Base-by-base conservation (phyloP, 2,329 filamentous ascomycete genomes). In the Fusarium foetens region DNA sequence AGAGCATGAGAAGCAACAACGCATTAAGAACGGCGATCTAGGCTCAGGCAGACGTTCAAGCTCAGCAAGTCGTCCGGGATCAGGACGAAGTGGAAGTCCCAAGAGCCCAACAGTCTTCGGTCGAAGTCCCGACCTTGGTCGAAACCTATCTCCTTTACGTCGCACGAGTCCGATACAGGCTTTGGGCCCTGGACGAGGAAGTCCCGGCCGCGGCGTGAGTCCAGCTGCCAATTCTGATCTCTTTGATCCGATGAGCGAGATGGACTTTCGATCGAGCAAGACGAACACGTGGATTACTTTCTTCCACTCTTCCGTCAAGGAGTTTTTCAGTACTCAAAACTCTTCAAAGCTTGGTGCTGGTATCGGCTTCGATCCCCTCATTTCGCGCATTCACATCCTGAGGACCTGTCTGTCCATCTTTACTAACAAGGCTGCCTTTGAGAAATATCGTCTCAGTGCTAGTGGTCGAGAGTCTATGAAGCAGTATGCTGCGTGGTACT, bases 401-500 rank as follows among this genome's bases (percentile, higher is more conserved):
- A 79, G 79, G 58, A 80, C 79, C 0, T 84, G 83, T 66, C 75
- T 84, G 3, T 79, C 75, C 7, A 81, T 84, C n/a, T 83, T 84
- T n/a, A 80, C 78, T 6, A 76, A 83, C 23, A 73, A 67, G 25
- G 17, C 67, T 1, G 79, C 78, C 72, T 82, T 82, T 36, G 68
- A 77, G 7, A 73, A 67, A 13, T 63, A 75, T 7, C 71, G 79
- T 1, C 71, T 82, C 1, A 75, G 77, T 0, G 58, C 69, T 3
- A 72, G 51, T 21, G 78, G 79, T 1, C 76, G 75, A 4, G 71
- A 79, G 11, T 75, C 80, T 0, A 79, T 82, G 25, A 81, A 76
- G 62, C 80, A 82, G 48, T 84, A 84, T 39, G 82, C 83, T 1
- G 82, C 83, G 1, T 84, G 83, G 83, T 84, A 84, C 62, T 84